Percentiles rank a stretch among this genome's conserved stretches.
Conservation (phyloP, 768 basidiomycete genomes). For the Suillus occidentalis region DNA sequence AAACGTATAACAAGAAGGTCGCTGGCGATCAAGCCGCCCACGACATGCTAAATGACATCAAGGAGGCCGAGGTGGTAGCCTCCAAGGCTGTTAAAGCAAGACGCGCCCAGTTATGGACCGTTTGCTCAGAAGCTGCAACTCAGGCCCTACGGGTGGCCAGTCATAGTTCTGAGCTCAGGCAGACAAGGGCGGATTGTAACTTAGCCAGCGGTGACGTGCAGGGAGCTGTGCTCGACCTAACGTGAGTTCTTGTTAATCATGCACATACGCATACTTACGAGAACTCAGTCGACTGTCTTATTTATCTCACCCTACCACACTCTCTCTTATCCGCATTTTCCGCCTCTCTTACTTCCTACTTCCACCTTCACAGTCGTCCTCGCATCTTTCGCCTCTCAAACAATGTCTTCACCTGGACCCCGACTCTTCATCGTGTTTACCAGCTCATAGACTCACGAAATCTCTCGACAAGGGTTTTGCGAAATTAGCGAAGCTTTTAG, state of each 20-base stretch:
- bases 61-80: conserved; percentile 56
- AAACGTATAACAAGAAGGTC: conserved; percentile 53
- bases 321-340: conserved; percentile 68
- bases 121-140: conserved; percentile 76
- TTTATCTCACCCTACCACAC: conserved; percentile 66
- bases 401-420: conserved; percentile 94
- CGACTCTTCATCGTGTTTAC: conserved; percentile 81
- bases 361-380: conserved; percentile 50
- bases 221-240: conserved; percentile 81
- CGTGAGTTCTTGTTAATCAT: conserved; percentile 43
- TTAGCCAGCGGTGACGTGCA: conserved; percentile 81
- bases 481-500: conserved; percentile 63
- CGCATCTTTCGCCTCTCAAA: conserved; percentile 74
- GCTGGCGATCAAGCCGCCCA: conserved; percentile 47
- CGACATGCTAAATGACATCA: conserved; percentile 58
- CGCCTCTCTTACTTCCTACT: conserved; percentile 82
- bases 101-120: conserved; percentile 70
- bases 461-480: conserved; percentile 71
- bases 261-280: conserved; percentile 3
- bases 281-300: conserved; percentile 68
- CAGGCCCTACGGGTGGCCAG: conserved; percentile 70
- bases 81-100: conserved; percentile 66
- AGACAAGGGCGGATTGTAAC: conserved; percentile 75
- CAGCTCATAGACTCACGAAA: conserved; percentile 76
- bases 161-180: conserved; percentile 66